A percentile compares a stretch with the other conserved stretches of the same genome.
Evolutionary conservation across 2,329 filamentous ascomycete species (phyloP).

Genomic region (Epichloe baconii): DNA sequence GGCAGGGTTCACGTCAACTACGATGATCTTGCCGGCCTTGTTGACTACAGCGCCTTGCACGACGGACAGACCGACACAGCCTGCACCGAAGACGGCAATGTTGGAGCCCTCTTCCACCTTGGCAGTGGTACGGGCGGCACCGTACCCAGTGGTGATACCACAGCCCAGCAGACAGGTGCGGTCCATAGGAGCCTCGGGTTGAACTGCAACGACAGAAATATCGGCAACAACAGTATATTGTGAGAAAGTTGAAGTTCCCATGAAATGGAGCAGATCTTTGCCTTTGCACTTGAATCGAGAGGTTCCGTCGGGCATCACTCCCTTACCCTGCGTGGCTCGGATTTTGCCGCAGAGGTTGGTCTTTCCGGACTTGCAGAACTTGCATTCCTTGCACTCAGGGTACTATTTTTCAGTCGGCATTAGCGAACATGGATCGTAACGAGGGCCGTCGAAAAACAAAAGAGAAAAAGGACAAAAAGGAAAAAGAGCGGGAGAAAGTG

Average conservation of each 20-base stretch:
- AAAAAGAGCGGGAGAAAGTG: conserved; percentile 6
- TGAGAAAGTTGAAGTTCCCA: conserved; percentile 97
- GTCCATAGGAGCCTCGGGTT: conserved; percentile 85
- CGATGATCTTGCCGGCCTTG: conserved; percentile 65
- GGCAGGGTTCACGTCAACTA: conserved; percentile 62
- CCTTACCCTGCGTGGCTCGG: conserved; percentile 86
- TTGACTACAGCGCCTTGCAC: conserved; percentile 87
- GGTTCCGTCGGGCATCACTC: conserved; percentile 95
- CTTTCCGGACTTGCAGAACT: conserved; percentile 99
- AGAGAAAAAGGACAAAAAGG: no score
- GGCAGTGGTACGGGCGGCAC: conserved; percentile 86
- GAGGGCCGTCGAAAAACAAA: no score
- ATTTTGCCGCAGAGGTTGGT: conserved; percentile 99
- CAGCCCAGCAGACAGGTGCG: conserved; percentile 91
- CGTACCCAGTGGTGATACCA: conserved; percentile 97
- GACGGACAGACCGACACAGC: conserved; percentile 89
- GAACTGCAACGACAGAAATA: conserved; percentile 93
- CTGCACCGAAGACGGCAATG: conserved; percentile 86
- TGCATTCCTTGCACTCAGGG: conserved; percentile 93
- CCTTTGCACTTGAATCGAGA: conserved; percentile 90
- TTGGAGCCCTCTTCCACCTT: conserved; percentile 82
- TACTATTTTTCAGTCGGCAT: conserved; percentile 38
- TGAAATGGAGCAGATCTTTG: conserved; percentile 93
- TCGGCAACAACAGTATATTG: conserved; percentile 98
- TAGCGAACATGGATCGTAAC: neutral